Evolutionary conservation across 805 yeast species (phyloP).

Genomic region (Metschnikowia cerradonensis): DNA sequence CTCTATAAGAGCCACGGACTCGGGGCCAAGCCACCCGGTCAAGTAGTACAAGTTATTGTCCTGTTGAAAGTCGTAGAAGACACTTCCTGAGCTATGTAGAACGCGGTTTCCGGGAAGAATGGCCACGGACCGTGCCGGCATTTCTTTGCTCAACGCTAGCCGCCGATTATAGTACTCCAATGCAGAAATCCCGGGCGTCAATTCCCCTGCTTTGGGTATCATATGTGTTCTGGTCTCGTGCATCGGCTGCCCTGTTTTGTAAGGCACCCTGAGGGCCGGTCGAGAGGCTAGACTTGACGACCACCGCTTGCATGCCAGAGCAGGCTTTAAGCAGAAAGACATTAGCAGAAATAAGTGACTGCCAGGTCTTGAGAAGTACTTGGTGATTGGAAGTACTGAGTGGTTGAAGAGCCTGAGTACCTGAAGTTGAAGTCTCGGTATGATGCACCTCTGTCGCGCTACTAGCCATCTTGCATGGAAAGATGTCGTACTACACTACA

Average conservation of each 20-base stretch:
- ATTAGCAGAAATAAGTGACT: too few relatives aligned
- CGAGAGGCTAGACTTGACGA: conserved; percentile 18
- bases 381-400: background rate
- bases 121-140: conserved; percentile 66
- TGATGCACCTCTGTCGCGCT: conserved; percentile 1
- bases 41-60: conserved; percentile 82
- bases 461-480: background rate
- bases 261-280: conserved; percentile 23
- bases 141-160: conserved; percentile 45
- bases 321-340: background rate
- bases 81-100: conserved; percentile 84
- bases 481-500: background rate
- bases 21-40: conserved; percentile 92
- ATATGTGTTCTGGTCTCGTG: conserved; percentile 78
- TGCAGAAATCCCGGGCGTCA: conserved; percentile 87
- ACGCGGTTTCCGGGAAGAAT: conserved; percentile 68
- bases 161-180: conserved; percentile 77
- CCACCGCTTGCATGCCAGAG: conserved; percentile 2
- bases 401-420: background rate
- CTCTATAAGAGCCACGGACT: conserved; percentile 65
- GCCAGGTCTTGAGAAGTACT: background rate
- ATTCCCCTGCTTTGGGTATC: conserved; percentile 65
- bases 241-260: conserved; percentile 78
- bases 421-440: background rate
- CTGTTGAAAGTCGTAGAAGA: conserved; percentile 89